These are phyloP conservation scores for Vigna hirtella DNA, from an alignment of 306 rosid species.

Conservation along the genomic window DNA sequence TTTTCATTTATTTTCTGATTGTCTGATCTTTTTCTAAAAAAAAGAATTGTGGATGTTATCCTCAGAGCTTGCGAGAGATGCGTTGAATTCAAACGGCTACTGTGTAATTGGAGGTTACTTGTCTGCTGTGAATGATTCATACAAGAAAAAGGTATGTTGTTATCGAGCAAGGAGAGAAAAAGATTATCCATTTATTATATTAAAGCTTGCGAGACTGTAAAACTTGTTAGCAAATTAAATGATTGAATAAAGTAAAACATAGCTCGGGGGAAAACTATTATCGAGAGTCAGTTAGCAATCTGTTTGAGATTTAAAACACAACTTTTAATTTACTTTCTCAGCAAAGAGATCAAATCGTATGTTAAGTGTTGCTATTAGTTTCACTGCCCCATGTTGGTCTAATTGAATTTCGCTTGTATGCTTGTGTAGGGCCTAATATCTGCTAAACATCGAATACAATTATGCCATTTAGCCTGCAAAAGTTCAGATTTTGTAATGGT, in stretches of 20 bases:
- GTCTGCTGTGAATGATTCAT: constrained; percentile 96
- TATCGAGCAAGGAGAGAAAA: constrained; percentile 25
- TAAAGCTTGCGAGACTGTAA: neutral
- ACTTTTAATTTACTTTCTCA: neutral
- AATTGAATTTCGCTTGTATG: constrained; percentile 31
- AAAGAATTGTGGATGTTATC: constrained; percentile 3
- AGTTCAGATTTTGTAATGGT: constrained; percentile 87
- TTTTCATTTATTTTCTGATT: constrained; percentile 13
- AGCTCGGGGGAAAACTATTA: constrained; percentile 20
- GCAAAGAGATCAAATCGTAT: constrained; percentile 9
- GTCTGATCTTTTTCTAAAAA: neutral
- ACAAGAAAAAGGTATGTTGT: constrained; percentile 76
- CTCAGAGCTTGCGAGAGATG: constrained; percentile 90
- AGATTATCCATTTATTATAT: constrained; percentile 14
- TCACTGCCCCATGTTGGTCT: constrained; percentile 31
- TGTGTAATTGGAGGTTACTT: constrained; percentile 87
- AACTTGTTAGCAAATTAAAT: constrained; percentile 33
- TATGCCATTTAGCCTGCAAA: constrained; percentile 76
- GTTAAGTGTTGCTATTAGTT: constrained; percentile 9
- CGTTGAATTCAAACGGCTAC: constrained; percentile 68
- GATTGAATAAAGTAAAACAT: constrained; percentile 23
- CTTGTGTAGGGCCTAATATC: constrained; percentile 70
- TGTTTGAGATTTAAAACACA: constrained; percentile 21
- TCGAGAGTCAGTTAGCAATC: neutral
- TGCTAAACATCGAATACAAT: constrained; percentile 71